Evolutionary conservation across 208 protist species (phyloP).

Genomic region (Willaertia magna): DNA sequence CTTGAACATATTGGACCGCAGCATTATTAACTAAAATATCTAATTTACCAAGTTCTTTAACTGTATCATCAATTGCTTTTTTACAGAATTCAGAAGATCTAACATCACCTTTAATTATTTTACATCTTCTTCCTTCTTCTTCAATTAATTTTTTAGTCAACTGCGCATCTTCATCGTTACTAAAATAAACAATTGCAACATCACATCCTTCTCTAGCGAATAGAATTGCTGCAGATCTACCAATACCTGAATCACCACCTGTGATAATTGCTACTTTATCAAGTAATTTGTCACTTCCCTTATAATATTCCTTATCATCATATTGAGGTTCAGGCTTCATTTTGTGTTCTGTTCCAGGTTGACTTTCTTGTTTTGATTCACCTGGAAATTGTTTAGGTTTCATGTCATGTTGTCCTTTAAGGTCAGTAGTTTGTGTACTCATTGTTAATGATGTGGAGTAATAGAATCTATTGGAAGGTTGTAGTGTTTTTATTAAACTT

Average conservation of each 20-base stretch:
- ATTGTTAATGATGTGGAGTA: no score
- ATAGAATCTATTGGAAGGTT: no score
- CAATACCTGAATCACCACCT: conserved; percentile 42
- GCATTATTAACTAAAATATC: conserved; percentile 38
- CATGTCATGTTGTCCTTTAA: no score
- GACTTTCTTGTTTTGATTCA: not conserved
- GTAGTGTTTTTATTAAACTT: no score
- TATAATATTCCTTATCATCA: not conserved
- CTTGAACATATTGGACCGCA: conserved; percentile 9
- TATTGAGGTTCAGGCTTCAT: not conserved
- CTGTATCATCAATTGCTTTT: conserved; percentile 18
- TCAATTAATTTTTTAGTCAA: conserved; percentile 30
- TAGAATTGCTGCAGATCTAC: conserved; percentile 29
- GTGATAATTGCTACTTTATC: conserved; percentile 31
- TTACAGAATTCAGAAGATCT: conserved; percentile 23
- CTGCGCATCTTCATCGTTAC: conserved; percentile 24
- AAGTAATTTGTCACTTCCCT: conserved; percentile 15
- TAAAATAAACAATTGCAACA: conserved; percentile 32
- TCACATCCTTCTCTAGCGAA: conserved; percentile 37
- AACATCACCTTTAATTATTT: conserved; percentile 30
- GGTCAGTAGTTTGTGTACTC: no score
- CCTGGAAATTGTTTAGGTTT: no score
- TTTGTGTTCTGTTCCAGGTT: conserved; percentile 11
- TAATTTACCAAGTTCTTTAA: conserved; percentile 11
- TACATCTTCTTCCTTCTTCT: conserved; percentile 26